A percentile compares a stretch with the other conserved stretches of the same genome.
phyloP scores from a whole-genome alignment of 139 green algal genomes.

The Closterium sp. region DNA sequence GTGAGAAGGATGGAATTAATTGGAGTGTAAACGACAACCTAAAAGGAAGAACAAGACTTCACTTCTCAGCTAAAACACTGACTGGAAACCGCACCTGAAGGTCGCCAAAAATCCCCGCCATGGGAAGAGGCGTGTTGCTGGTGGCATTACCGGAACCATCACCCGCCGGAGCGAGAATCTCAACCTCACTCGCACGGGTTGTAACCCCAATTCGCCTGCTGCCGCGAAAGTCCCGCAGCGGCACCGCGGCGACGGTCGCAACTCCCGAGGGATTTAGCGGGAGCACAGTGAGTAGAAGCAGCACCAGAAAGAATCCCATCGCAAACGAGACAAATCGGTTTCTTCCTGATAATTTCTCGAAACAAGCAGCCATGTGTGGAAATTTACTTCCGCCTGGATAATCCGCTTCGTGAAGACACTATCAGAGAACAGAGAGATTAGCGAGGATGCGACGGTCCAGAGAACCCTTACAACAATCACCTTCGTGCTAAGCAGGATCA shows the following conservation, averaged over 20 bases:
- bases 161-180: background rate
- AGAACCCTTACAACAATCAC: no score
- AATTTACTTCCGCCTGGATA: no score
- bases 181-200: background rate
- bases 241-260: background rate
- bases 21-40: no score
- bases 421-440: no score
- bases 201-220: background rate
- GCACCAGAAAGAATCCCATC: background rate
- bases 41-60: no score
- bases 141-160: background rate
- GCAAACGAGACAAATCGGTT: background rate
- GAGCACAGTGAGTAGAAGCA: background rate
- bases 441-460: no score
- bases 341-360: background rate
- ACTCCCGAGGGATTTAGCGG: background rate
- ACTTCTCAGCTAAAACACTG: background rate
- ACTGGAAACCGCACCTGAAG: background rate
- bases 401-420: background rate
- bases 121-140: background rate
- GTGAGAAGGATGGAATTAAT: no score
- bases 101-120: background rate
- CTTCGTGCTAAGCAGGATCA: no score
- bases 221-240: background rate
- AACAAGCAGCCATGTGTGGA: background rate